Percentiles rank a stretch among this genome's conserved stretches.
Conservation (phyloP, 805 yeast genomes). For the Millerozyma acaciae region DNA sequence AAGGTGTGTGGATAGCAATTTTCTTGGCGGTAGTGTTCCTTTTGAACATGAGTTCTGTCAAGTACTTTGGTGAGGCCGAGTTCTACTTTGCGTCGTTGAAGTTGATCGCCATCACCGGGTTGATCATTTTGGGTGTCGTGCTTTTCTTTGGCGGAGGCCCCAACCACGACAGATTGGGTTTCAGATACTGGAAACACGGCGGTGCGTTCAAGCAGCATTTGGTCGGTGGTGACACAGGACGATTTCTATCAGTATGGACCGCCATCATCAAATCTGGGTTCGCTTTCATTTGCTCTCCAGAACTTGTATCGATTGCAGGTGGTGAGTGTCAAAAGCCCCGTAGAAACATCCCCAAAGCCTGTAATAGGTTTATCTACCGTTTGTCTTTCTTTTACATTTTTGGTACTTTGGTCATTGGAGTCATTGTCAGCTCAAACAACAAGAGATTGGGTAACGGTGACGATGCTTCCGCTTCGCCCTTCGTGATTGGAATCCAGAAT, state of each 20-base stretch:
- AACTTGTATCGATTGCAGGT: slow-evolving; percentile 70
- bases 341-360: slow-evolving; percentile 49
- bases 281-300: slow-evolving; percentile 62
- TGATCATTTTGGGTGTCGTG: slow-evolving; percentile 31
- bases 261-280: slow-evolving; percentile 63
- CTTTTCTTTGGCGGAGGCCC: slow-evolving; percentile 38
- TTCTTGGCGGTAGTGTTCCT: slow-evolving; percentile 22
- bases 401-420: slow-evolving; percentile 40
- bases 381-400: slow-evolving; percentile 37
- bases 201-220: slow-evolving; percentile 42
- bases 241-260: slow-evolving; percentile 61
- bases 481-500: slow-evolving; percentile 59
- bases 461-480: slow-evolving; percentile 62
- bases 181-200: slow-evolving; percentile 38
- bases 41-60: slow-evolving; percentile 28
- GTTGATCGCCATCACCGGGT: slow-evolving; percentile 27
- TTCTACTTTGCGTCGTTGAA: slow-evolving; percentile 33
- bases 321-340: slow-evolving; percentile 34
- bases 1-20: slow-evolving; percentile 40
- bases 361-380: slow-evolving; percentile 54
- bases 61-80: slow-evolving; percentile 35
- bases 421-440: slow-evolving; percentile 30
- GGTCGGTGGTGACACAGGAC: slow-evolving; percentile 53
- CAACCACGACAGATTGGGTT: slow-evolving; percentile 40
- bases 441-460: slow-evolving; percentile 19